A percentile compares a stretch with the other conserved stretches of the same genome.
Conservation (phyloP, 148 eudicot species). For the Limonium bicolor region DNA sequence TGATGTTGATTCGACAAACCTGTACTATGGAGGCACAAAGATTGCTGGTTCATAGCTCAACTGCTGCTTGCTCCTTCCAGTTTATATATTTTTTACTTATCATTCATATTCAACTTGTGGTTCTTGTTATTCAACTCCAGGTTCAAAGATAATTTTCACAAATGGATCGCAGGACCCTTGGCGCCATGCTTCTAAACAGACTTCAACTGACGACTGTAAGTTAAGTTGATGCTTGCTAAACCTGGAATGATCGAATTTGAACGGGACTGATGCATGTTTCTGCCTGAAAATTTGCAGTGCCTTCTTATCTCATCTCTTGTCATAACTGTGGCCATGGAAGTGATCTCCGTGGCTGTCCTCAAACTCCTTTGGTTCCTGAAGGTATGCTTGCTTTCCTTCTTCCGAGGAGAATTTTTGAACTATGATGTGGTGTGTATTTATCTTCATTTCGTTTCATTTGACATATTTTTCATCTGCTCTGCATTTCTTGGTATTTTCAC, state of each 20-base stretch:
- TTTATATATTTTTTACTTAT: background rate
- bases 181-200: conserved; percentile 96
- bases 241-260: no score
- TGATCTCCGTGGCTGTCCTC: conserved; percentile 96
- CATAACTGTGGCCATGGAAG: conserved; percentile 95
- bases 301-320: conserved; percentile 63
- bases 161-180: conserved; percentile 99
- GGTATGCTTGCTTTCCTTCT: conserved; percentile 24
- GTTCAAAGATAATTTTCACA: conserved; percentile 83
- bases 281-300: conserved; percentile 42
- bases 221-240: conserved; percentile 9
- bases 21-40: conserved; percentile 82
- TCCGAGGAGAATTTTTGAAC: background rate
- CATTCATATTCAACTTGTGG: background rate
- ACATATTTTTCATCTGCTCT: background rate
- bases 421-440: background rate
- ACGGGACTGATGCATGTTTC: conserved; percentile 1
- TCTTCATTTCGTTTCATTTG: background rate
- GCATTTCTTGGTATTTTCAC: no score
- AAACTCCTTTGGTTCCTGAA: conserved; percentile 71
- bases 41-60: conserved; percentile 54
- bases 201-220: conserved; percentile 62
- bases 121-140: conserved; percentile 17
- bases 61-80: background rate
- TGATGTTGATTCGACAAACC: conserved; percentile 68